Conservation (phyloP, 441 rosid species). For the Daphne laureola region DNA sequence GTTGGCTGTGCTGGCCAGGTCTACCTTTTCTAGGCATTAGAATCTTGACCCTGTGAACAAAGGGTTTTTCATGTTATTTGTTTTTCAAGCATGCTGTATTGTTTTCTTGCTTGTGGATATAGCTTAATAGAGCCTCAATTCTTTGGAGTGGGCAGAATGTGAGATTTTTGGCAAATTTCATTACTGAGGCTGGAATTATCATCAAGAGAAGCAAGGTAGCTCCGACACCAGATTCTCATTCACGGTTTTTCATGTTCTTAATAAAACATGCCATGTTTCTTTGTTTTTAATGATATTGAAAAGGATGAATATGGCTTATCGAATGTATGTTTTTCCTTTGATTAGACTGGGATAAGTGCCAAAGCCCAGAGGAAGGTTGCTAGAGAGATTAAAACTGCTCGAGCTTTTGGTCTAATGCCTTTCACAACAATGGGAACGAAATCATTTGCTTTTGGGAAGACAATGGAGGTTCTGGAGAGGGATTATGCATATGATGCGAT, state of each 20-base stretch:
- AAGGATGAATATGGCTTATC: background rate
- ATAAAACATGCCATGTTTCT: background rate
- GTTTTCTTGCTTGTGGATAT: conserved; percentile 6
- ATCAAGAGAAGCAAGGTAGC: conserved; percentile 66
- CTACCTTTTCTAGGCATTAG: no score
- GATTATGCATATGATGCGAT: conserved; percentile 36
- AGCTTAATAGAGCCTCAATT: background rate
- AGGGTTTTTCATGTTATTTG: no score
- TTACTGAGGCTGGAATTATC: conserved; percentile 78
- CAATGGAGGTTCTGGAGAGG: conserved; percentile 48
- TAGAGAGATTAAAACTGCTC: conserved; percentile 86
- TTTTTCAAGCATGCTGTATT: no score
- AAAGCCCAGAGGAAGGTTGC: conserved; percentile 91
- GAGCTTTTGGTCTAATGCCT: conserved; percentile 83
- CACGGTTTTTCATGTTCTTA: background rate
- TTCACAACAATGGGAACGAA: conserved; percentile 91
- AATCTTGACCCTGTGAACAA: no score
- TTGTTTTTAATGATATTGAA: background rate
- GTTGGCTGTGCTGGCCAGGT: no score
- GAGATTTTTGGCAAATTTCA: conserved; percentile 64
- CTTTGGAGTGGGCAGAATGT: conserved; percentile 54
- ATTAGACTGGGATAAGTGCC: conserved; percentile 76
- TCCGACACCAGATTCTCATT: background rate
- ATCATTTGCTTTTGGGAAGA: conserved; percentile 47
- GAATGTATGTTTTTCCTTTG: conserved; percentile 1